Base-by-base conservation (phyloP, 2,329 filamentous ascomycete genomes). In the Zasmidium cellare region DNA sequence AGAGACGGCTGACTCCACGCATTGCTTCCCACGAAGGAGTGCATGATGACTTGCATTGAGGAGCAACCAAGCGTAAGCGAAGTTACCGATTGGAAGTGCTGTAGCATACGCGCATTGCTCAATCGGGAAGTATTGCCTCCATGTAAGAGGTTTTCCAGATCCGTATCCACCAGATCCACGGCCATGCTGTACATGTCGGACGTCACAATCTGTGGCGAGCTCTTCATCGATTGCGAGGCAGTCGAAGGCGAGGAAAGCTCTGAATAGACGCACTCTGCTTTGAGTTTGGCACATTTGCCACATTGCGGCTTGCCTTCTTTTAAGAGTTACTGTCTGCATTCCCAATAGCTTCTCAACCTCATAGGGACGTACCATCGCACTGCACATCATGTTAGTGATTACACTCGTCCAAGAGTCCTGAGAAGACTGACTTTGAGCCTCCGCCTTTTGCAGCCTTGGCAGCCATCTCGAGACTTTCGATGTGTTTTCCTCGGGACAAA, bases 1-100 rank as follows among this genome's bases (percentile, higher is more conserved):
- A 67, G 56, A 18, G 59, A 61, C 1, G 62, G 58, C 46, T 58
- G 46, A n/a, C 55, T 28, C 62, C 64, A 67, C 18, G 57, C 60
- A 20, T 53, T 44, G 11, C 53, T 57, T 14, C 52, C 50, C 2
- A 64, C 62, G 20, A 57, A 51, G 23, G 31, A 16, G 16, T 62
- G 61, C 58, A 67, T 63, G 23, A 66, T 55, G 6, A 20, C 14
- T 14, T 51, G 51, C 12, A 56, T 49, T 19, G 18, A 35, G 16
- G 45, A 23, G 9, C 54, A 57, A 12, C 63, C 65, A 14, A 67
- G 51, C 1, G 60, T 63, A 18, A 38, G 16, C 16, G 59, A 62
- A 3, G 64, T 65, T 6, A 46, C 25, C 18, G 53, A 31, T 20
- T 65, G 64, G 46, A 66, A 66, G 49, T 66, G 64, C 47, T 60